These are phyloP conservation scores for Entophlyctis luteolus DNA, from an alignment of 192 early-diverging fungal species.

Conservation along the genomic window DNA sequence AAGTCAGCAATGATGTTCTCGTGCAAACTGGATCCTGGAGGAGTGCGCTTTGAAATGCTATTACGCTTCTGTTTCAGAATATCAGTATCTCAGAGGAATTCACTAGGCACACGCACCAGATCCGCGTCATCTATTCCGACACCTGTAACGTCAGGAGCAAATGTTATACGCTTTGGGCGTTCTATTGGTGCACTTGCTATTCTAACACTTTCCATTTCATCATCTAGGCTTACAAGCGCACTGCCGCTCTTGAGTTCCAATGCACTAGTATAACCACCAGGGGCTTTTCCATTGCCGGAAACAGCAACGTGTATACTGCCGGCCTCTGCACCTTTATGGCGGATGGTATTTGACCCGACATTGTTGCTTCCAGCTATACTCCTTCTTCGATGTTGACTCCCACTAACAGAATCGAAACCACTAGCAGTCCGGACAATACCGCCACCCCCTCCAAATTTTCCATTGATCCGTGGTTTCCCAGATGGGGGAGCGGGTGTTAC, in stretches of 20 bases:
- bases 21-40: conserved; percentile 5
- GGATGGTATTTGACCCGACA: not conserved
- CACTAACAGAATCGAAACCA: not conserved
- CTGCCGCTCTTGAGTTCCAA: conserved; percentile 1
- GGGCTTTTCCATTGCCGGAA: not conserved
- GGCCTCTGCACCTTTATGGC: not conserved
- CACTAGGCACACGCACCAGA: not conserved
- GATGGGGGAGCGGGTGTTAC: not conserved
- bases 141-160: conserved; percentile 22
- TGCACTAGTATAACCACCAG: conserved; percentile 1
- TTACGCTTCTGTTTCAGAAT: conserved; percentile 7
- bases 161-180: conserved; percentile 23
- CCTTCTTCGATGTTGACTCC: not conserved
- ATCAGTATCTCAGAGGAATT: not conserved
- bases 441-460: not conserved
- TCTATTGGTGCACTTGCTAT: conserved; percentile 22
- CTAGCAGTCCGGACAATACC: not conserved
- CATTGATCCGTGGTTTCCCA: not conserved
- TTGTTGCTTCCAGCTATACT: not conserved
- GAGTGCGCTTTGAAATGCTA: not conserved
- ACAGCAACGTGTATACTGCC: not conserved
- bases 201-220: not conserved
- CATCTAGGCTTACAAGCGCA: not conserved
- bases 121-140: conserved; percentile 2
- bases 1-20: not conserved